Conservation (phyloP, 1,284 basidiomycete genomes). For the Cryptococcus floricola region DNA sequence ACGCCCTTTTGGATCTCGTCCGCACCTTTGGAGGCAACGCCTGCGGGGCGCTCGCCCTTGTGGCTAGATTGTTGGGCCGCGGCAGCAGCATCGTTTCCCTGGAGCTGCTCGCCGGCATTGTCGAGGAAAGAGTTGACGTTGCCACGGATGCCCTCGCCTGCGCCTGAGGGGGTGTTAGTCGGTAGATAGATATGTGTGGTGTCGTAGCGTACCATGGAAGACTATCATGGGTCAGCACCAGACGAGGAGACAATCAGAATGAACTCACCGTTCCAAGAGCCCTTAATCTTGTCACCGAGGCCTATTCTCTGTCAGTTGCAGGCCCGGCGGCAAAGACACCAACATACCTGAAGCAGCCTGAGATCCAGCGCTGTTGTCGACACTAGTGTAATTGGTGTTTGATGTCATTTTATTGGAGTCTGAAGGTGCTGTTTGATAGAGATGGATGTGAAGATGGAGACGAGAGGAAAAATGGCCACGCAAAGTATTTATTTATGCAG, state of each 20-base stretch:
- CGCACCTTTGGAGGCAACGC: conserved; percentile 23
- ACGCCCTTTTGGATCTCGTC: conserved; percentile 26
- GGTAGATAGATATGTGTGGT: neutral
- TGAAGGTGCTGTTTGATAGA: neutral
- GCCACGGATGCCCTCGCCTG: conserved; percentile 33
- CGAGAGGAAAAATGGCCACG: neutral
- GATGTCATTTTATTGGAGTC: conserved; percentile 3
- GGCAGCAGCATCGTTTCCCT: conserved; percentile 12
- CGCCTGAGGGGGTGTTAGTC: conserved; percentile 11
- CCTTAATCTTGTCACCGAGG: conserved; percentile 29
- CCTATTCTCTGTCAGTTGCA: conserved; percentile 5
- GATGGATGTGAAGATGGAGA: neutral
- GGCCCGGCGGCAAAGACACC: neutral
- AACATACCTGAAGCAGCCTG: conserved; percentile 12
- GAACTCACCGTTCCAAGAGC: conserved; percentile 21
- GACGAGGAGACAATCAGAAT: neutral
- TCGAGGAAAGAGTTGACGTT: conserved; percentile 33
- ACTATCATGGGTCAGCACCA: conserved; percentile 6
- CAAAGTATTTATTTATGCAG: neutral
- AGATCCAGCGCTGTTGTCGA: conserved; percentile 9
- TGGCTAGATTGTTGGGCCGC: conserved; percentile 8
- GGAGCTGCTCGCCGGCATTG: conserved; percentile 27
- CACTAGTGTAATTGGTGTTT: conserved; percentile 3
- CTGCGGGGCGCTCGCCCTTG: conserved; percentile 16
- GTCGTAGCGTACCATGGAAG: conserved; percentile 16